Percentiles rank a stretch among this genome's conserved stretches.
These are phyloP conservation scores for Xanthoconium purpureum DNA, from an alignment of 768 basidiomycete species.

Conservation along the genomic window DNA sequence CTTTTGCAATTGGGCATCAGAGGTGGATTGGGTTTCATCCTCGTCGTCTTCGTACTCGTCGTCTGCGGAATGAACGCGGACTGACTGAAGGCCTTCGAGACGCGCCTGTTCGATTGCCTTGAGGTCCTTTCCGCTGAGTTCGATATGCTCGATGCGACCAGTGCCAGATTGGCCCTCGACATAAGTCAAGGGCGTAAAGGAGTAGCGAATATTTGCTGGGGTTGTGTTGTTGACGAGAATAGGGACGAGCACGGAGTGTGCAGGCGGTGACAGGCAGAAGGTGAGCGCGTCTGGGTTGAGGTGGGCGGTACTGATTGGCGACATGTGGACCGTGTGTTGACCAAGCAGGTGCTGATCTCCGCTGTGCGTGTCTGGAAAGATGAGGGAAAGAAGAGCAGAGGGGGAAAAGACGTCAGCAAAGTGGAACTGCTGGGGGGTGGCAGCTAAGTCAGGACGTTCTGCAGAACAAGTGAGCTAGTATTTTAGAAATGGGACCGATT, in stretches of 20 bases:
- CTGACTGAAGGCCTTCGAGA: conserved; percentile 47
- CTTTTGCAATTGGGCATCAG: conserved; percentile 55
- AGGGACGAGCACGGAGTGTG: conserved; percentile 65
- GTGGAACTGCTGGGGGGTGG: conserved; percentile 45
- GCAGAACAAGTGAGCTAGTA: conserved; percentile 7
- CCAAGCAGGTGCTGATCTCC: conserved; percentile 69
- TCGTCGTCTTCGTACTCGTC: conserved; percentile 72
- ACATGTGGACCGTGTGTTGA: conserved; percentile 88
- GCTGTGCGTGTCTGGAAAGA: conserved; percentile 29
- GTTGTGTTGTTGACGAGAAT: conserved; percentile 88
- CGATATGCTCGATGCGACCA: conserved; percentile 49
- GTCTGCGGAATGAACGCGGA: conserved; percentile 44
- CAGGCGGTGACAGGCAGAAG: conserved; percentile 65
- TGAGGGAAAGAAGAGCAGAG: conserved; percentile 48
- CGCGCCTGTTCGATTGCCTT: conserved; percentile 63
- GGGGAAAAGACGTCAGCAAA: conserved; percentile 49
- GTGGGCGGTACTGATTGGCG: conserved; percentile 89
- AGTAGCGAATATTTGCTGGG: conserved; percentile 69
- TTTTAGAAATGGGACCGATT: conserved; percentile 26
- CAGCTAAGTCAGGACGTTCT: conserved; percentile 38
- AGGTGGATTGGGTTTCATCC: conserved; percentile 27
- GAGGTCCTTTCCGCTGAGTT: conserved; percentile 61
- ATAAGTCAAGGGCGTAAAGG: conserved; percentile 61
- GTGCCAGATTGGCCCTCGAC: conserved; percentile 38
- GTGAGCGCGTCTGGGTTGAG: conserved; percentile 74